phyloP scores from a whole-genome alignment of 305 asterid species.

The Coffea humblotiana region DNA sequence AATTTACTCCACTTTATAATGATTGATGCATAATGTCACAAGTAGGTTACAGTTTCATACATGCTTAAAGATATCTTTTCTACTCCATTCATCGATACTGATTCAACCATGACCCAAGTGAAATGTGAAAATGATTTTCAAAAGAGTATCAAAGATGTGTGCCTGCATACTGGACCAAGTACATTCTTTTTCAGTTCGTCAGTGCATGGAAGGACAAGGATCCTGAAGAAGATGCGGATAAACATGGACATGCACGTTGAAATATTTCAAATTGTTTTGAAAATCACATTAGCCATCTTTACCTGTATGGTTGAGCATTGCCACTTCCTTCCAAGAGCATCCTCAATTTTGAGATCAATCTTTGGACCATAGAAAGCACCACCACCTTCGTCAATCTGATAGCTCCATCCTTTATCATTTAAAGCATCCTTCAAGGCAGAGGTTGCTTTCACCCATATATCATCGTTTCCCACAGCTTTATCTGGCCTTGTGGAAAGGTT shows the following conservation, averaged over 20 bases:
- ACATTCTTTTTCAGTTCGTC: background rate
- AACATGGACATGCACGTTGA: background rate
- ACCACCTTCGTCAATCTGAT: conserved; percentile 88
- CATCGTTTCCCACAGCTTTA: conserved; percentile 77
- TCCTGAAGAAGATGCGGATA: background rate
- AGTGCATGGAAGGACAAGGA: background rate
- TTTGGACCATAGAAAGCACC: conserved; percentile 99
- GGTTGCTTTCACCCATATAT: conserved; percentile 90
- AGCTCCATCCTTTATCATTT: conserved; percentile 85
- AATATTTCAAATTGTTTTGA: background rate
- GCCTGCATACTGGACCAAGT: background rate
- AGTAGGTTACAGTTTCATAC: background rate
- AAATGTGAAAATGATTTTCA: background rate
- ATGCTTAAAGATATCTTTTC: background rate
- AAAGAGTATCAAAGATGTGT: background rate
- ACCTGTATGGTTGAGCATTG: conserved; percentile 98
- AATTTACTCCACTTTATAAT: background rate
- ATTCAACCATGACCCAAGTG: background rate
- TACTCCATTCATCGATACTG: background rate
- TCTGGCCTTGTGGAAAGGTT: conserved; percentile 97
- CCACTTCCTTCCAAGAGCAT: conserved; percentile 98
- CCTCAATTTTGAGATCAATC: conserved; percentile 96
- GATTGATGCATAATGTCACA: background rate
- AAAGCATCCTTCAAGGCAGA: conserved; percentile 81
- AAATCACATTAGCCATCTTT: background rate